Base-by-base conservation (phyloP, 1,284 basidiomycete genomes). In the Boletus smithii region DNA sequence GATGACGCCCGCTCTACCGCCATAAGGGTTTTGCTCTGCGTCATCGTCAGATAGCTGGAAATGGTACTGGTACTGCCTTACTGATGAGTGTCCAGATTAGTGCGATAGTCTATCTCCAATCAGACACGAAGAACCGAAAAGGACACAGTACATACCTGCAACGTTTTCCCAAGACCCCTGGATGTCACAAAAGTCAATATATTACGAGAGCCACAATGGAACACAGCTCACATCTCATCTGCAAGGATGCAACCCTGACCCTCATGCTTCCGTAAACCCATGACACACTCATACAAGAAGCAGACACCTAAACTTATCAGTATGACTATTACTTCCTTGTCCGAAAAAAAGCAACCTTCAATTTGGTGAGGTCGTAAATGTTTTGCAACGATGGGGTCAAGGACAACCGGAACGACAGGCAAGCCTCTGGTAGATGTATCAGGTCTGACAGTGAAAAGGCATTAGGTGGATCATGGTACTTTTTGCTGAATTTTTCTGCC, bases 261-360 rank as follows among this genome's bases (percentile, higher is more conserved):
- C 65, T 94, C 90, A 51, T 91, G 86, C 57, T 85, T 88, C 26
- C 89, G 79, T 66, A 98, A 75, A 8, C 95, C 95, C 91, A 97
- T 97, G 17, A 95, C 89, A 56, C 88, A 91, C 65, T 95, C 91
- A 65, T 99, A 99, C 74, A 99, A 75, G 67, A 99, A 99, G 64
- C 84, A 78, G 31, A 90, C 77, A 34, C 88, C 86, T 87, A 49
- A 29, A n/a, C n/a, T 46, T 33, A 52, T 46, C 24, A 49, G 39
- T 29, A 44, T 37, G 30, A 38, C 42, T 17, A 5, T 39, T 17
- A 33, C 10, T 41, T 4, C 16, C 3, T 37, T 11, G 3, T 29
- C 9, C 5, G 10, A 48, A 38, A 44, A 44, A 20, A 34, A 17
- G 14, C 13, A 60, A 77, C 95, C 95, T 74, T 97, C 91, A 42